phyloP scores from a whole-genome alignment of 2,329 filamentous ascomycete genomes.

The Curvularia verruculosa region DNA sequence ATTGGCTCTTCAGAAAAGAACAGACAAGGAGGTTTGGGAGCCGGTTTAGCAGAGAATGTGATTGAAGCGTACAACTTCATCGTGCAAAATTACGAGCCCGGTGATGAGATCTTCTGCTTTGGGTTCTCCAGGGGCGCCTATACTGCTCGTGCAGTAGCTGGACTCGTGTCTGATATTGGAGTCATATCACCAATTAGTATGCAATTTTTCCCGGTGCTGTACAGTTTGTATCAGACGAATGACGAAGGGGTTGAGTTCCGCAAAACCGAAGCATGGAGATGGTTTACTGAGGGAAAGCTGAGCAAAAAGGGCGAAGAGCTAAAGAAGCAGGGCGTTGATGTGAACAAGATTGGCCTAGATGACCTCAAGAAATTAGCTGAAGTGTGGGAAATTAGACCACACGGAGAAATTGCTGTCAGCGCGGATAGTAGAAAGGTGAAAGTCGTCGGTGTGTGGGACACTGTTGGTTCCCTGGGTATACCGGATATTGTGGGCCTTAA shows the following conservation, averaged over 20 bases:
- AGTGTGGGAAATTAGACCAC: conserved; percentile 46
- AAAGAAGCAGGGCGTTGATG: conserved; percentile 16
- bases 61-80: conserved; percentile 59
- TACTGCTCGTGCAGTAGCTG: conserved; percentile 52
- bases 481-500: conserved; percentile 50
- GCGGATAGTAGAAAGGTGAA: conserved; percentile 44
- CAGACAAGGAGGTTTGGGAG: conserved; percentile 51
- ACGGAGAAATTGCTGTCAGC: conserved; percentile 29
- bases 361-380: conserved; percentile 36
- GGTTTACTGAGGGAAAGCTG: conserved; percentile 47
- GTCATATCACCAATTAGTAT: conserved; percentile 54
- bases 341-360: conserved; percentile 11
- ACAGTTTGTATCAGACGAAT: conserved; percentile 45
- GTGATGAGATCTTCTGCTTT: conserved; percentile 56
- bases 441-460: conserved; percentile 58
- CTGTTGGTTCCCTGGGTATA: conserved; percentile 54
- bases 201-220: conserved; percentile 54
- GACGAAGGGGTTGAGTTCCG: conserved; percentile 33
- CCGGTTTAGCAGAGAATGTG: conserved; percentile 56
- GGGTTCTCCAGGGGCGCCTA: conserved; percentile 57
- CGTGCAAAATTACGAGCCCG: conserved; percentile 56
- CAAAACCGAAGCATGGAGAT: conserved; percentile 37
- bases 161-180: conserved; percentile 54
- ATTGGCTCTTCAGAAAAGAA: conserved; percentile 31
- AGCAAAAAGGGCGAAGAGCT: conserved; percentile 28